Conservation (phyloP, 2,329 filamentous ascomycete genomes). For the Penicillium sp. region DNA sequence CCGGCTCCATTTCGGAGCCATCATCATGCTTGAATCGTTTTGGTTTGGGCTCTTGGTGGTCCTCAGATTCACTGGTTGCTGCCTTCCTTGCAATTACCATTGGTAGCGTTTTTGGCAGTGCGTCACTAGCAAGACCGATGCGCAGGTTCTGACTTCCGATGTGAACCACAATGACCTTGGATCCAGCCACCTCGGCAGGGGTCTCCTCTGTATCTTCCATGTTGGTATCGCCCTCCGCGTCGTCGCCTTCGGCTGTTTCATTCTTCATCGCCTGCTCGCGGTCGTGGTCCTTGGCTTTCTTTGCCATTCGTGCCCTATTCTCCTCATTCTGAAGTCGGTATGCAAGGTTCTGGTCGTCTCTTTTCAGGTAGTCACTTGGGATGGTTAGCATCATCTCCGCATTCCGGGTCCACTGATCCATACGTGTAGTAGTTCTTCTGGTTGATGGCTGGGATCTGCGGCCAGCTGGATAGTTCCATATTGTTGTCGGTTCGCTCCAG, state of each 20-base stretch:
- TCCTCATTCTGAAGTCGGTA: constrained; percentile 87
- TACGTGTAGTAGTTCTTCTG: constrained; percentile 99
- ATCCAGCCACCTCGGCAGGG: constrained; percentile 68
- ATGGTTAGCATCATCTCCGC: not conserved
- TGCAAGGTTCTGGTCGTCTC: constrained; percentile 92
- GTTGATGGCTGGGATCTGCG: constrained; percentile 89
- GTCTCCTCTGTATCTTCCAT: constrained; percentile 59
- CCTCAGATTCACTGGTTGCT: constrained; percentile 76
- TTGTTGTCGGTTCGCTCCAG: constrained; percentile 97
- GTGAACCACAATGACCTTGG: constrained; percentile 93
- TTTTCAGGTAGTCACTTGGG: constrained; percentile 89
- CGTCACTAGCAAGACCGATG: constrained; percentile 94
- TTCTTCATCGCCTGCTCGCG: constrained; percentile 77
- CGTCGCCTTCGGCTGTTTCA: constrained; percentile 57
- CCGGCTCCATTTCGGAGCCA: constrained; percentile 54
- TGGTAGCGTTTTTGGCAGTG: constrained; percentile 87
- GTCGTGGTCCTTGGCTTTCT: constrained; percentile 84
- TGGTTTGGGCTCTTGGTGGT: constrained; percentile 75
- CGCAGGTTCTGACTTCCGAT: constrained; percentile 93
- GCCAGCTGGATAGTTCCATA: constrained; percentile 94
- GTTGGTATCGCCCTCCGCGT: constrained; percentile 55
- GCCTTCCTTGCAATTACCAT: constrained; percentile 87
- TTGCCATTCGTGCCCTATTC: constrained; percentile 77
- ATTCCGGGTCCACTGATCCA: constrained; percentile 33
- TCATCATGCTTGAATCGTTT: constrained; percentile 64